A percentile compares a stretch with the other conserved stretches of the same genome.
These are phyloP conservation scores for Gastrolobium villosum DNA, from an alignment of 306 rosid species.

Conservation along the genomic window DNA sequence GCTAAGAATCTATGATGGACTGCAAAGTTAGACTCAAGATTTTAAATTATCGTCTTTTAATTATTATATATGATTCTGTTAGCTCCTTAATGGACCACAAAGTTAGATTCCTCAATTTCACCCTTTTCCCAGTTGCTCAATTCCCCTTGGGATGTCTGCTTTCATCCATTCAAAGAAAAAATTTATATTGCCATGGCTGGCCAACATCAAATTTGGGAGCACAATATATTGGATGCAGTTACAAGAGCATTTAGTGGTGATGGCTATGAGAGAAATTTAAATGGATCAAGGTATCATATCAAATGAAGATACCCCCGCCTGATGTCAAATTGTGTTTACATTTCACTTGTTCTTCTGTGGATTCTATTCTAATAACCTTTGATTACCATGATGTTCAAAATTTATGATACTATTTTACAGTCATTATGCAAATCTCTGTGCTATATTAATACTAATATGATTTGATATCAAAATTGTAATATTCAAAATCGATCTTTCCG, in stretches of 20 bases:
- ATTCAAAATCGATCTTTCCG: slow-evolving; percentile 20
- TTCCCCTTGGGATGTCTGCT: slow-evolving; percentile 99
- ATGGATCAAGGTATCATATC: slow-evolving; percentile 80
- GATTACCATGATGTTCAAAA: slow-evolving; percentile 15
- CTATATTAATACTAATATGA: slow-evolving; percentile 30
- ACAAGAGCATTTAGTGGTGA: slow-evolving; percentile 87
- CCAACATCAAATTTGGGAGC: slow-evolving; percentile 97
- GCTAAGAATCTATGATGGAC: slow-evolving; percentile 37
- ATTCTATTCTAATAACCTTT: slow-evolving; percentile 17
- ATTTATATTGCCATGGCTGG: slow-evolving; percentile 98
- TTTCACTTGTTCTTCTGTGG: slow-evolving; percentile 33
- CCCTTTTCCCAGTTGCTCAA: slow-evolving; percentile 81
- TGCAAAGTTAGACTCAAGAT: slow-evolving; percentile 1
- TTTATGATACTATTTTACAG: slow-evolving; percentile 21
- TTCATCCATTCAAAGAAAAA: slow-evolving; percentile 80
- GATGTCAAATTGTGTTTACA: slow-evolving; percentile 30
- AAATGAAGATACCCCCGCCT: slow-evolving; percentile 26
- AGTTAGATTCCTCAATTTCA: slow-evolving; percentile 31
- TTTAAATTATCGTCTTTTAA: slow-evolving; percentile 6
- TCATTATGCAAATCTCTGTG: slow-evolving; percentile 28
- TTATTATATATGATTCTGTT: slow-evolving; percentile 17
- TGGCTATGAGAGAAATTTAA: slow-evolving; percentile 94
- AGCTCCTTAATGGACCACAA: slow-evolving; percentile 37
- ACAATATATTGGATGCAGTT: slow-evolving; percentile 67
- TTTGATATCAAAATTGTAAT: slow-evolving; percentile 22